Conservation (phyloP, 768 basidiomycete species). For the Russula olivacea region DNA sequence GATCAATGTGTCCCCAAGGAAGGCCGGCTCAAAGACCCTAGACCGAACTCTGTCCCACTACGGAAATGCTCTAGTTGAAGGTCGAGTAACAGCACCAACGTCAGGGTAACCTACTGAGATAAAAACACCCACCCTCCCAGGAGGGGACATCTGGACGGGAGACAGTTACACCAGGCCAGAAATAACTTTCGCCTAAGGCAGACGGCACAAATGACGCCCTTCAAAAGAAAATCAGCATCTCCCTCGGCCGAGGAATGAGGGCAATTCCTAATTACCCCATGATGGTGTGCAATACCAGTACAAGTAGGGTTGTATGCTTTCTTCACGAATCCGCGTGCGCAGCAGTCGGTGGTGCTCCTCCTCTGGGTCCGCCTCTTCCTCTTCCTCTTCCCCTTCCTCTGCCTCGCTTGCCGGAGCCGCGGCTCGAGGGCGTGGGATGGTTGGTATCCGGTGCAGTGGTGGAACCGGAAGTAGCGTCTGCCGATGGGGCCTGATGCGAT, state of each 20-base stretch:
- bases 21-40: not conserved
- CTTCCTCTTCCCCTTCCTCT: conserved; percentile 1
- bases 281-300: not conserved
- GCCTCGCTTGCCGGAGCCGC: conserved; percentile 14
- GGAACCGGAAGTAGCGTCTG: not conserved
- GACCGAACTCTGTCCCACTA: not conserved
- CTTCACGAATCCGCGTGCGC: conserved; percentile 6
- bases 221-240: not conserved
- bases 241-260: not conserved
- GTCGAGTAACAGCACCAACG: too few relatives aligned
- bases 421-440: not conserved
- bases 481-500: not conserved
- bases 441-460: not conserved
- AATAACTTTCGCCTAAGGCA: not conserved
- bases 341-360: not conserved
- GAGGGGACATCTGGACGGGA: not conserved
- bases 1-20: too few relatives aligned
- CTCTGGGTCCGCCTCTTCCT: conserved; percentile 15
- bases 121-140: not conserved
- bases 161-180: not conserved
- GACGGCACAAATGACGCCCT: not conserved
- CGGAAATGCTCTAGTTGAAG: not conserved
- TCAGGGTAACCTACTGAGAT: not conserved
- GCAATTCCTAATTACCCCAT: not conserved
- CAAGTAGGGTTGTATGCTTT: not conserved